These are phyloP conservation scores for Isoetes engelmannii DNA, from an alignment of 83 land plant species.

Conservation along the genomic window DNA sequence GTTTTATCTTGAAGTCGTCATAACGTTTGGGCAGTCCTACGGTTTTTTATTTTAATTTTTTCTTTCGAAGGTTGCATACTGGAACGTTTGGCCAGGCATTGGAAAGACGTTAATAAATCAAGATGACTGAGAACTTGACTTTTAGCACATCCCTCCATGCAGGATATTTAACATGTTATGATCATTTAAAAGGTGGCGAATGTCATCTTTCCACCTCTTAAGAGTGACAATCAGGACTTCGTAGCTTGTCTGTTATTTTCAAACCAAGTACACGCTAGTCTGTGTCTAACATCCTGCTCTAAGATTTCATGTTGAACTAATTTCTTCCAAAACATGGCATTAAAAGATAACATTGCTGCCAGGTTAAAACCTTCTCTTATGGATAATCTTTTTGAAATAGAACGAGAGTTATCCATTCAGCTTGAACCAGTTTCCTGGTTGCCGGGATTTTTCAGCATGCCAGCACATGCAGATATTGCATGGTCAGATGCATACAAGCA, in stretches of 20 bases:
- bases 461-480: conserved; percentile 59
- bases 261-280: background rate
- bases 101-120: background rate
- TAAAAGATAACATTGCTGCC: background rate
- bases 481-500: conserved; percentile 46
- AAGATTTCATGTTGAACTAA: background rate
- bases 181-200: background rate
- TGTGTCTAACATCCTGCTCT: background rate
- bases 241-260: background rate
- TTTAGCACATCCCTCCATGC: too few relatives aligned
- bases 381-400: conserved; percentile 39
- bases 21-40: background rate
- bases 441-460: conserved; percentile 55
- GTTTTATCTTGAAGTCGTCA: background rate
- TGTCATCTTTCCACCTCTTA: background rate
- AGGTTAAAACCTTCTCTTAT: conserved; percentile 65
- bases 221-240: background rate
- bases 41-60: background rate
- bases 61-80: background rate
- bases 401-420: conserved; percentile 54
- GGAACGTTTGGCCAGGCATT: background rate
- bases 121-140: too few relatives aligned
- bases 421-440: conserved; percentile 60
- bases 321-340: background rate
- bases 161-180: too few relatives aligned